Percentiles rank a stretch among this genome's conserved stretches.
phyloP scores from a whole-genome alignment of 257 asterid species.

The Jaltomata sinuosa region DNA sequence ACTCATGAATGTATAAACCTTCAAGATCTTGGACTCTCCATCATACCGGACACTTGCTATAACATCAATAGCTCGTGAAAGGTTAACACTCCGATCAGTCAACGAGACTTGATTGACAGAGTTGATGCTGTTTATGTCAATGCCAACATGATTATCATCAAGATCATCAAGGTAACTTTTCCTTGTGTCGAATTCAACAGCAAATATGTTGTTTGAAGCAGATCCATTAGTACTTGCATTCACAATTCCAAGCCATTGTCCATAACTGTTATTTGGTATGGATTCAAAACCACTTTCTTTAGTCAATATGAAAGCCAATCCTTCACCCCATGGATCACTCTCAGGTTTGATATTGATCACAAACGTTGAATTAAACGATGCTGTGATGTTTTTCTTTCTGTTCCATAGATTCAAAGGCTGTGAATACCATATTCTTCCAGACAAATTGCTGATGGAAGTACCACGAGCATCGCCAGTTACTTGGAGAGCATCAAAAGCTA shows the following conservation, averaged over 20 bases:
- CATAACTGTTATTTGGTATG: neutral
- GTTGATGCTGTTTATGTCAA: constrained; percentile 7
- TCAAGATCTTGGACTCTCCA: neutral
- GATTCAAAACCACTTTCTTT: neutral
- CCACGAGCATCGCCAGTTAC: neutral
- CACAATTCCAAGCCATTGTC: constrained; percentile 12
- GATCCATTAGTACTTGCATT: constrained; percentile 5
- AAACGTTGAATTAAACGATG: constrained; percentile 8
- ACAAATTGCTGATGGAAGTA: neutral
- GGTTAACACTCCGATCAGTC: neutral
- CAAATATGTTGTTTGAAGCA: neutral
- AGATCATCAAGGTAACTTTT: constrained; percentile 8
- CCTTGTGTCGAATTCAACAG: constrained; percentile 9
- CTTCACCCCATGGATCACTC: constrained; percentile 4
- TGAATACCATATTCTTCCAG: constrained; percentile 5
- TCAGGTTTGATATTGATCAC: neutral
- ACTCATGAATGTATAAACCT: neutral
- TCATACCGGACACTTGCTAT: constrained; percentile 1
- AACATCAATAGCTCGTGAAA: constrained; percentile 2
- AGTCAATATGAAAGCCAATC: constrained; percentile 15
- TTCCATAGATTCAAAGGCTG: constrained; percentile 8
- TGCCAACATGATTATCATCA: constrained; percentile 12
- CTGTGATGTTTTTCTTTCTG: neutral
- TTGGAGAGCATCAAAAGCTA: neutral
- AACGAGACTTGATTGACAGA: neutral